Evolutionary conservation across 495 filamentous ascomycete species (phyloP), one percentile per base, ranked within the genome.

Genomic region (Aspergillus leporis): DNA sequence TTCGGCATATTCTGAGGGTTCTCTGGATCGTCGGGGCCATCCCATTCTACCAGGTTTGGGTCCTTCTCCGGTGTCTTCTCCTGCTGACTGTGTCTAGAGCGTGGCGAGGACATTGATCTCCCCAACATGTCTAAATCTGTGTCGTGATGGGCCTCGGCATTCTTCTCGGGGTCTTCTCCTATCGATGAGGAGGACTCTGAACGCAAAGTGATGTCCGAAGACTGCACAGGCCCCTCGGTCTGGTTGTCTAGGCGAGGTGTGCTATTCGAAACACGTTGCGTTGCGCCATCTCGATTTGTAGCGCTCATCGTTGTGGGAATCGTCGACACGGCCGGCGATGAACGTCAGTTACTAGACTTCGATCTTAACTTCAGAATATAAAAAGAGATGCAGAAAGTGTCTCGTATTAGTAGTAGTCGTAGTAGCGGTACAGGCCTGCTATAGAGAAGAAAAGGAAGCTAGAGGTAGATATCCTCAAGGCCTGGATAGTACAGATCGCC

Each of bases 1-100:
- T 63, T 58, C 0, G 82, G 66, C 62, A 87, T 90, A 70, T 93
- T 92, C 66, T 85, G 78, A 5, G 90, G 90, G 73, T 91, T 89
- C 45, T 83, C 73, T 0, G 87, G 87, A 61, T 93, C 90, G 51
- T 88, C 65, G 0, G 73, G 75, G 8, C 77, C 76, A 60, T 78
- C 70, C 68, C 71, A 80, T 34, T 72, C 72, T 1, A 80, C 73
- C 7, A 79, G 62, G 38, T 78, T 76, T 13, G 77, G 74, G 48
- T 78, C 76, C 55, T 68, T 73, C 13, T 62, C 60, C 12, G 60
- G 54, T 9, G 60, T 38, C 23, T 68, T 61, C 30, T 67, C 55
- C 28, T 40, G 40, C 16, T 30, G 52, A 64, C 57, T 70, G 65
- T 64, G 58, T 13, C 43, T 47, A 6, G 43, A 47, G 43, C 19